Conservation (phyloP, 257 asterid genomes). For the Salvia hispanica region DNA sequence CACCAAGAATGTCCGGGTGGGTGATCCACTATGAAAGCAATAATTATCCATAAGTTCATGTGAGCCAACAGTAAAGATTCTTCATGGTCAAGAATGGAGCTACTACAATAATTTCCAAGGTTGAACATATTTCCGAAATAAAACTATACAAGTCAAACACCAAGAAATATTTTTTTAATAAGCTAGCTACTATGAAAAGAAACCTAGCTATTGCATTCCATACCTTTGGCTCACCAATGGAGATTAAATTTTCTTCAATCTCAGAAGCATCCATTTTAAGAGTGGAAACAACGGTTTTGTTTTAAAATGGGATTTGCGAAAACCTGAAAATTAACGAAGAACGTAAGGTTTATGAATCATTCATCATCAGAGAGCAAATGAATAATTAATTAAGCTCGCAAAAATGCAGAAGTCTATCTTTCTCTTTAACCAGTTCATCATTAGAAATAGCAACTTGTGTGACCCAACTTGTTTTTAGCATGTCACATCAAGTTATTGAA, state of each 20-base stretch:
- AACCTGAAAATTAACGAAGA: constrained; percentile 40
- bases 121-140: constrained; percentile 1
- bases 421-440: constrained; percentile 26
- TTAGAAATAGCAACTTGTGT: constrained; percentile 28
- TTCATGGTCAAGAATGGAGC: constrained; percentile 4
- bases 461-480: constrained; percentile 21
- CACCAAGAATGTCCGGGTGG: constrained; percentile 4
- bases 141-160: constrained; percentile 16
- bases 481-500: constrained; percentile 31
- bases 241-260: constrained; percentile 70
- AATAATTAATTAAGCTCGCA: constrained; percentile 21
- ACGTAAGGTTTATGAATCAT: neutral
- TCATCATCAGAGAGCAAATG: constrained; percentile 25
- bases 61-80: neutral
- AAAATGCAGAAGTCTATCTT: neutral
- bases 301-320: constrained; percentile 22
- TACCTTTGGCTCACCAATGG: constrained; percentile 97
- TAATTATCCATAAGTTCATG: constrained; percentile 4
- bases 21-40: neutral
- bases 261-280: constrained; percentile 66
- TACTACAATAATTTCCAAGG: neutral
- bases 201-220: constrained; percentile 14
- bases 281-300: constrained; percentile 25
- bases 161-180: neutral
- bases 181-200: constrained; percentile 14